phyloP scores from a whole-genome alignment of 768 basidiomycete genomes.

The Agaricus bisporus region DNA sequence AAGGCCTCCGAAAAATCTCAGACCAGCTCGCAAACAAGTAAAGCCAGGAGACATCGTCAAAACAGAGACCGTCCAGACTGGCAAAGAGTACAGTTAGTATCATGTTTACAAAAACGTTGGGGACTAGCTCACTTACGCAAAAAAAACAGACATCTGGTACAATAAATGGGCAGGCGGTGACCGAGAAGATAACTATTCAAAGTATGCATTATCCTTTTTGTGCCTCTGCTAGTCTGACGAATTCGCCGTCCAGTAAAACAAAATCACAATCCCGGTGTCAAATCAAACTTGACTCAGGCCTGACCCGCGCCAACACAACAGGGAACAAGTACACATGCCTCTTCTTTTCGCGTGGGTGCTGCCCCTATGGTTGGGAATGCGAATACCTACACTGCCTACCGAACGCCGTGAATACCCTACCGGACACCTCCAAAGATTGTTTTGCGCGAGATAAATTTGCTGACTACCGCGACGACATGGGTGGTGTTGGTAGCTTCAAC shows the following conservation, averaged over 20 bases:
- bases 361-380: conserved; percentile 98
- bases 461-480: conserved; percentile 99
- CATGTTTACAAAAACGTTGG: not conserved
- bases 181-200: conserved; percentile 92
- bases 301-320: conserved; percentile 92
- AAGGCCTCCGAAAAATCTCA: conserved; percentile 54
- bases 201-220: conserved; percentile 42
- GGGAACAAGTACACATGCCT: conserved; percentile 92
- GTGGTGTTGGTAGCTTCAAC: conserved; percentile 96
- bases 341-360: conserved; percentile 94
- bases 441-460: conserved; percentile 96
- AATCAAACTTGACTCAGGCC: conserved; percentile 82
- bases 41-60: conserved; percentile 87
- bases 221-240: conserved; percentile 7
- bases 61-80: conserved; percentile 82
- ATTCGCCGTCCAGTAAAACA: conserved; percentile 56
- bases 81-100: conserved; percentile 90
- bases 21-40: conserved; percentile 93
- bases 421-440: conserved; percentile 93
- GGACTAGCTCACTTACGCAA: conserved; percentile 7
- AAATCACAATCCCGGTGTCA: conserved; percentile 92
- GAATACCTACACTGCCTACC: conserved; percentile 92
- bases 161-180: conserved; percentile 99
- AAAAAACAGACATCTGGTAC: conserved; percentile 83
- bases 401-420: conserved; percentile 56